These are phyloP conservation scores for Barnettozyma sucrosica DNA, from an alignment of 805 yeast genomes.

Conservation along the genomic window DNA sequence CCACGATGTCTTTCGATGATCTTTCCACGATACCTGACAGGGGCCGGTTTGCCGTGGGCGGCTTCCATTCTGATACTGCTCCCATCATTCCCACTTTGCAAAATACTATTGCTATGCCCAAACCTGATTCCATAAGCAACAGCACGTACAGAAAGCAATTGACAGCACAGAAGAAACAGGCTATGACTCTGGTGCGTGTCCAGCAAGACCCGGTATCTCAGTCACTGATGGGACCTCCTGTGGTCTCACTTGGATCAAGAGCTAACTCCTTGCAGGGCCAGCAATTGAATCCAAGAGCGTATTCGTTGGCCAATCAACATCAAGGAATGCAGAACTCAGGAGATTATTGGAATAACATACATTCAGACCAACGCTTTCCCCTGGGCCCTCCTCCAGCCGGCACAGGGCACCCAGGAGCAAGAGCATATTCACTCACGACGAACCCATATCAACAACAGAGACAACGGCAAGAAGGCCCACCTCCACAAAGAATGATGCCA, in stretches of 20 bases:
- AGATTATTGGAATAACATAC: slow-evolving; percentile 18
- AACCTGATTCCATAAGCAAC: slow-evolving; percentile 24
- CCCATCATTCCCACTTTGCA: slow-evolving; percentile 69
- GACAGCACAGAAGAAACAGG: slow-evolving; percentile 60
- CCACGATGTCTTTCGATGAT: slow-evolving; percentile 55
- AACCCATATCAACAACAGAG: slow-evolving; percentile 15
- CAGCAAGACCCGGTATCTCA: slow-evolving; percentile 14
- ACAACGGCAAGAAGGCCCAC: slow-evolving; percentile 2
- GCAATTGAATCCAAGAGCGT: slow-evolving; percentile 13
- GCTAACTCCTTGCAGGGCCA: not conserved
- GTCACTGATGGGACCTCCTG: slow-evolving; percentile 14
- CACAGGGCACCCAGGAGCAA: not conserved
- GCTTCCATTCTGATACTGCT: slow-evolving; percentile 46
- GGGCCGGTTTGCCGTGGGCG: slow-evolving; percentile 53
- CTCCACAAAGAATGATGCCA: not conserved
- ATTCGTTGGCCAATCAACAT: slow-evolving; percentile 11
- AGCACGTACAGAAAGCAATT: slow-evolving; percentile 64
- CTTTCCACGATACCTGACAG: slow-evolving; percentile 57
- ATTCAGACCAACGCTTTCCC: slow-evolving; percentile 7
- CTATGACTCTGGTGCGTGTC: slow-evolving; percentile 28
- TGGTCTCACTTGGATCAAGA: not conserved
- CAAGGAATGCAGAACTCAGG: not conserved
- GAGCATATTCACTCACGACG: slow-evolving; percentile 22
- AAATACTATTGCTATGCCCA: slow-evolving; percentile 25
- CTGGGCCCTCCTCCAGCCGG: not conserved